Evolutionary conservation across 2,329 filamentous ascomycete genomes (phyloP).

Genomic region (Fusarium penzigii): DNA sequence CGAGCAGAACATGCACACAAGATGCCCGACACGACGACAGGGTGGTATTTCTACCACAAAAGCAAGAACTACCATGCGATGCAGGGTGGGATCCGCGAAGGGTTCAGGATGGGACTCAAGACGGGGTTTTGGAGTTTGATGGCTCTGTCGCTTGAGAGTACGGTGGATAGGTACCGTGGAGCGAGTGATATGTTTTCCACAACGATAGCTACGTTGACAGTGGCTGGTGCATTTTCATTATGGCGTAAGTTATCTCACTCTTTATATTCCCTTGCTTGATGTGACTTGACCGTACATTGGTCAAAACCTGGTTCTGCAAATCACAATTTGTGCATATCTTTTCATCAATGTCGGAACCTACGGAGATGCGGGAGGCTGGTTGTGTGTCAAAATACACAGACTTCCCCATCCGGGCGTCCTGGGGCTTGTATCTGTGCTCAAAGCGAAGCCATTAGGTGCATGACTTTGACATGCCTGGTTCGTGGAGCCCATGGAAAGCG

Average conservation of each 20-base stretch:
- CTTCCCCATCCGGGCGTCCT: background rate
- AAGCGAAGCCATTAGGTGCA: conserved; percentile 13
- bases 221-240: conserved; percentile 83
- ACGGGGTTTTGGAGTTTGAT: conserved; percentile 72
- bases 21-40: conserved; percentile 76
- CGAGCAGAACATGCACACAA: conserved; percentile 96
- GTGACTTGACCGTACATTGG: background rate
- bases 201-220: conserved; percentile 77
- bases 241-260: conserved; percentile 63
- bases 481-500: conserved; percentile 22
- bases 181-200: conserved; percentile 78
- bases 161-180: conserved; percentile 72
- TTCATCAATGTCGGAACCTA: background rate
- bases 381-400: background rate
- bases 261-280: background rate
- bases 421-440: conserved; percentile 4
- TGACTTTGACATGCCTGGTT: background rate
- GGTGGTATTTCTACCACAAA: conserved; percentile 99
- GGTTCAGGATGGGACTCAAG: conserved; percentile 70
- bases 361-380: background rate
- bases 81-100: conserved; percentile 76
- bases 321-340: conserved; percentile 5
- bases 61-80: conserved; percentile 91
- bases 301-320: background rate
- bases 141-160: conserved; percentile 82